These are phyloP conservation scores for Erodium moschatum DNA, from an alignment of 441 rosid species.

Conservation along the genomic window DNA sequence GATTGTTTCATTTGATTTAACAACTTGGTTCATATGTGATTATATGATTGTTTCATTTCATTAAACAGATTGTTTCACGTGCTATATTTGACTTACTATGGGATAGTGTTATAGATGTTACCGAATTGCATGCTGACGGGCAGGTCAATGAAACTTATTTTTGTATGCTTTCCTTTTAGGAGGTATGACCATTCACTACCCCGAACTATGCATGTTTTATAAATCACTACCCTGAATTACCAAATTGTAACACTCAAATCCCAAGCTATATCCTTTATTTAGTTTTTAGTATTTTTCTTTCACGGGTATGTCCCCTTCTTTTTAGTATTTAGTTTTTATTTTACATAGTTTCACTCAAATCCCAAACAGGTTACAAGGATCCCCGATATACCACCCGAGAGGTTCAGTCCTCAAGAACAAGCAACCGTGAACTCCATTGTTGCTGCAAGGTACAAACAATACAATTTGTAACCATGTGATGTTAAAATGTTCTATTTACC, in stretches of 20 bases:
- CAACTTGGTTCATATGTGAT: too few species aligned
- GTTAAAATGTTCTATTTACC: conserved; percentile 8
- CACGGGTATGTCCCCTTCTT: too few species aligned
- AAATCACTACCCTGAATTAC: too few species aligned
- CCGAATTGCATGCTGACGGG: conserved; percentile 94
- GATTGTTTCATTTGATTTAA: too few species aligned
- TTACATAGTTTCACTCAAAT: conserved; percentile 7
- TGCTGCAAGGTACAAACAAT: conserved; percentile 61
- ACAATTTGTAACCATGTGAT: conserved; percentile 7
- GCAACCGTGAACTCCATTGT: conserved; percentile 70
- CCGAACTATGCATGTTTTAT: too few species aligned
- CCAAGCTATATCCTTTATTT: background rate
- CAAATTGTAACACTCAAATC: background rate
- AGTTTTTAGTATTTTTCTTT: too few species aligned
- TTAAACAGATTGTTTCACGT: too few species aligned
- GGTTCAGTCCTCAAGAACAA: conserved; percentile 70
- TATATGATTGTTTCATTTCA: too few species aligned
- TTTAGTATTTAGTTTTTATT: too few species aligned
- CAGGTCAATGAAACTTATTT: conserved; percentile 38
- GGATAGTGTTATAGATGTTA: too few species aligned
- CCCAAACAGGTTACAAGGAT: conserved; percentile 52
- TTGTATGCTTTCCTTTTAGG: background rate
- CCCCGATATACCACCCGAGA: conserved; percentile 51
- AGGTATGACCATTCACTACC: too few species aligned
- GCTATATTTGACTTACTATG: too few species aligned